Conservation (phyloP, 2,329 filamentous ascomycete species). For the Passalora sequoiae region DNA sequence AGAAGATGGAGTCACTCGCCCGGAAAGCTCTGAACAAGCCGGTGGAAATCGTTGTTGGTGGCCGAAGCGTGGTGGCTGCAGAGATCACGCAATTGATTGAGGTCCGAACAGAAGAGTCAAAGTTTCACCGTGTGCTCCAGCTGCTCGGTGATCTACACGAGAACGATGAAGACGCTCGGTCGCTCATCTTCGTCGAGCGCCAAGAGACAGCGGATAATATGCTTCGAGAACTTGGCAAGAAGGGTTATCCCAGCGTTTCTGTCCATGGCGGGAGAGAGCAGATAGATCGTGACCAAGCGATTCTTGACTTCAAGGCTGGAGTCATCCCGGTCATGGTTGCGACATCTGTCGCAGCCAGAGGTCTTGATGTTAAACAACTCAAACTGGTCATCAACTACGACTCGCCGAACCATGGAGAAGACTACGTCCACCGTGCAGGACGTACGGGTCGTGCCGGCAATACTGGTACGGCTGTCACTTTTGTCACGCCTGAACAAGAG, state of each 20-base stretch:
- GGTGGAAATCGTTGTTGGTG: conserved; percentile 87
- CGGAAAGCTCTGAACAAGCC: conserved; percentile 82
- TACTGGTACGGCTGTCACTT: conserved; percentile 89
- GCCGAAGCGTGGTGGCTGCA: conserved; percentile 62
- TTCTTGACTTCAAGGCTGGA: conserved; percentile 88
- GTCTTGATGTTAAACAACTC: conserved; percentile 90
- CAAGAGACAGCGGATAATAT: conserved; percentile 35
- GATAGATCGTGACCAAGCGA: conserved; percentile 85
- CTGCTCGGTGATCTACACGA: conserved; percentile 82
- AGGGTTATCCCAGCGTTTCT: conserved; percentile 85
- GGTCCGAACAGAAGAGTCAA: conserved; percentile 72
- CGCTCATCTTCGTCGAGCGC: conserved; percentile 57
- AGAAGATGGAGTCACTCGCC: conserved; percentile 83
- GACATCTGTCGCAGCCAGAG: conserved; percentile 90
- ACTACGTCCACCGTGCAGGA: conserved; percentile 91
- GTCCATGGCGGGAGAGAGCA: conserved; percentile 94
- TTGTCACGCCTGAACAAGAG: conserved; percentile 86
- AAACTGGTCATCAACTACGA: conserved; percentile 96
- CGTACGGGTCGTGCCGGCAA: conserved; percentile 93
- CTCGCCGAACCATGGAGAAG: conserved; percentile 87
- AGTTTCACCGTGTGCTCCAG: conserved; percentile 78
- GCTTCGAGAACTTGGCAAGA: conserved; percentile 71
- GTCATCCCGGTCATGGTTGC: conserved; percentile 86
- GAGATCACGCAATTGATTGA: conserved; percentile 90
- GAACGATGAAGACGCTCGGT: conserved; percentile 80